These are phyloP conservation scores for Cercospora berteroae DNA, from an alignment of 2,329 filamentous ascomycete genomes.

Conservation along the genomic window DNA sequence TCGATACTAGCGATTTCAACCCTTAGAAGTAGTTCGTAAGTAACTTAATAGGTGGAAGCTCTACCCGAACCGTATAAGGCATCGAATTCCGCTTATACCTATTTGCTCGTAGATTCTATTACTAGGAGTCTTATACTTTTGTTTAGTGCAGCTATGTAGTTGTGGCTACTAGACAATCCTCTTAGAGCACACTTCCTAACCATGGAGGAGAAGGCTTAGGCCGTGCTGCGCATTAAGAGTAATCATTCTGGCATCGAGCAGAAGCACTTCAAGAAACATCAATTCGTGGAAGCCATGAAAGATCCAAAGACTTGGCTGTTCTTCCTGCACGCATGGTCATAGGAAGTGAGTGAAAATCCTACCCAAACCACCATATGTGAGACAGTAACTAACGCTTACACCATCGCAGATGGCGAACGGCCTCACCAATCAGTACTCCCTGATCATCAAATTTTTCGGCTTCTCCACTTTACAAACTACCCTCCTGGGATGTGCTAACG, in stretches of 20 bases:
- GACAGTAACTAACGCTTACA: no score
- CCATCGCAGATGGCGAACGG: conserved; percentile 37
- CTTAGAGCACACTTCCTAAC: conserved; percentile 37
- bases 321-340: conserved; percentile 39
- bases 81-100: no score
- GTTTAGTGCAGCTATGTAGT: conserved; percentile 28
- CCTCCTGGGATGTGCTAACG: conserved; percentile 28
- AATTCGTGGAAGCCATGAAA: conserved; percentile 37
- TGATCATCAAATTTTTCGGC: conserved; percentile 49
- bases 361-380: no score
- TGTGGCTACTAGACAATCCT: conserved; percentile 39
- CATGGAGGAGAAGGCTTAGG: conserved; percentile 37
- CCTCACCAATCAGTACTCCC: conserved; percentile 44
- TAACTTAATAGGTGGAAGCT: no score
- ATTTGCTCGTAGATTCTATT: conserved; percentile 21
- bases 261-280: conserved; percentile 39
- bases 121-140: conserved; percentile 20
- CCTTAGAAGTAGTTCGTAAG: conserved; percentile 25
- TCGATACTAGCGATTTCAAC: conserved; percentile 19
- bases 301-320: conserved; percentile 41
- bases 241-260: conserved; percentile 43
- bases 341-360: conserved; percentile 29
- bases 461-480: conserved; percentile 43
- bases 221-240: conserved; percentile 38
- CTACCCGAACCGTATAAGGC: no score